Evolutionary conservation across 2,329 filamentous ascomycete species (phyloP).

Genomic region (Trichoderma guizhouense): DNA sequence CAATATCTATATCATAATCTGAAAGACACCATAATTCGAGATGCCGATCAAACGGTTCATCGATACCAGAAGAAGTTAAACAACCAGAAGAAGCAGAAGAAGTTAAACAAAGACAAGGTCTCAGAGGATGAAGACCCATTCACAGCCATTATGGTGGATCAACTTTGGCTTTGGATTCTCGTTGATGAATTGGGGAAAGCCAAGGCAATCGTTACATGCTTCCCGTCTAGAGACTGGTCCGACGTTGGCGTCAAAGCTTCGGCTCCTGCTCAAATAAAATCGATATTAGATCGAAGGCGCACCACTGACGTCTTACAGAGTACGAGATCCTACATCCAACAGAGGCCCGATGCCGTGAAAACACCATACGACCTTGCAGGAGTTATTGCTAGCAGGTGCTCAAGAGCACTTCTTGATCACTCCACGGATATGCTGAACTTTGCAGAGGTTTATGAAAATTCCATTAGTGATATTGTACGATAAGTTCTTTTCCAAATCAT

Average conservation of each 20-base stretch:
- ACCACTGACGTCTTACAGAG: background rate
- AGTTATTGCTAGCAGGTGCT: background rate
- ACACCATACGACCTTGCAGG: slow-evolving; percentile 1
- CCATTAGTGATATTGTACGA: background rate
- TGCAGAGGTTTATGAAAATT: background rate
- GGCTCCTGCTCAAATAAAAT: fast-evolving
- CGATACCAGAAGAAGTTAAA: background rate
- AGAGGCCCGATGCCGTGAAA: background rate
- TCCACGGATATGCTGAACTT: background rate
- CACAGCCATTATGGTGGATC: background rate
- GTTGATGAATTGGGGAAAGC: background rate
- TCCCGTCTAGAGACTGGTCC: background rate
- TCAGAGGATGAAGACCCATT: background rate
- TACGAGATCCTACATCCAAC: background rate
- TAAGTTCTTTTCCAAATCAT: background rate
- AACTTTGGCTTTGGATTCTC: slow-evolving; percentile 1
- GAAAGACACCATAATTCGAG: background rate
- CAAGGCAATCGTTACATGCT: background rate
- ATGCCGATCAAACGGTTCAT: background rate
- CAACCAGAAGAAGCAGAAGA: background rate
- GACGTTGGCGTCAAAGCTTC: background rate
- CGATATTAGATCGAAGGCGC: background rate
- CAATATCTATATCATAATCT: background rate
- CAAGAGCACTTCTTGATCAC: background rate
- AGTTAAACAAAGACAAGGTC: background rate